A percentile compares a stretch with the other conserved stretches of the same genome.
These are phyloP conservation scores for Microsporum audouinii DNA, from an alignment of 2,329 filamentous ascomycete genomes.

Conservation along the genomic window DNA sequence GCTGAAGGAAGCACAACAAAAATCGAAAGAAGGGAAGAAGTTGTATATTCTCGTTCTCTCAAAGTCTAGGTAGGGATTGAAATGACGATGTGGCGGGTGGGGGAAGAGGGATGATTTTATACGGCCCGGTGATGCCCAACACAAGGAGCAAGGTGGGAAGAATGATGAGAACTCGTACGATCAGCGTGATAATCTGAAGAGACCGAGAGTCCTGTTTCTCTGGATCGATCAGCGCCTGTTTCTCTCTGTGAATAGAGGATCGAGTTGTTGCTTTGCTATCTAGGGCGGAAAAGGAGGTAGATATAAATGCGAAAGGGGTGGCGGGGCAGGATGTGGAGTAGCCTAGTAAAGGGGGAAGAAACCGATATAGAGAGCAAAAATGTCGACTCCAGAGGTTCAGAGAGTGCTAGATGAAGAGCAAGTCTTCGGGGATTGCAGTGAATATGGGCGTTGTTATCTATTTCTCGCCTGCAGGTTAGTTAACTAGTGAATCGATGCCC, in stretches of 20 bases:
- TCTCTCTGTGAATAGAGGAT: not conserved
- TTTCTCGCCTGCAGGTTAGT: not conserved
- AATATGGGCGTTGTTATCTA: not conserved
- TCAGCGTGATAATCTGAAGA: not conserved
- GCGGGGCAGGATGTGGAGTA: not conserved
- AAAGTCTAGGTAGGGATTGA: not conserved
- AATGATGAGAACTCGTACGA: not conserved
- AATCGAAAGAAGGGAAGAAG: slow-evolving; percentile 1
- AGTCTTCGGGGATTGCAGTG: not conserved
- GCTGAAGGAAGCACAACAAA: slow-evolving; percentile 1
- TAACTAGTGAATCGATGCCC: not conserved
- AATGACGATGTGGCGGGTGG: not conserved
- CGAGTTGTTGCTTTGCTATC: not conserved
- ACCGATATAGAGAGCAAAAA: not conserved
- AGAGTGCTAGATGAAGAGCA: not conserved
- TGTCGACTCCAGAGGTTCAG: not conserved
- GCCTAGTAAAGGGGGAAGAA: not conserved
- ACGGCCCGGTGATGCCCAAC: not conserved
- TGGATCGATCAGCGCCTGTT: not conserved
- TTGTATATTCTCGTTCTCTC: not conserved
- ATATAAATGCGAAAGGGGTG: not conserved
- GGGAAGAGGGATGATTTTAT: not conserved
- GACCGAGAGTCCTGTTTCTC: not conserved
- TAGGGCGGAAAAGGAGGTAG: not conserved
- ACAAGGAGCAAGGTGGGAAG: not conserved